phyloP scores from a whole-genome alignment of 2,329 filamentous ascomycete genomes.

The Leptographium lundbergii region DNA sequence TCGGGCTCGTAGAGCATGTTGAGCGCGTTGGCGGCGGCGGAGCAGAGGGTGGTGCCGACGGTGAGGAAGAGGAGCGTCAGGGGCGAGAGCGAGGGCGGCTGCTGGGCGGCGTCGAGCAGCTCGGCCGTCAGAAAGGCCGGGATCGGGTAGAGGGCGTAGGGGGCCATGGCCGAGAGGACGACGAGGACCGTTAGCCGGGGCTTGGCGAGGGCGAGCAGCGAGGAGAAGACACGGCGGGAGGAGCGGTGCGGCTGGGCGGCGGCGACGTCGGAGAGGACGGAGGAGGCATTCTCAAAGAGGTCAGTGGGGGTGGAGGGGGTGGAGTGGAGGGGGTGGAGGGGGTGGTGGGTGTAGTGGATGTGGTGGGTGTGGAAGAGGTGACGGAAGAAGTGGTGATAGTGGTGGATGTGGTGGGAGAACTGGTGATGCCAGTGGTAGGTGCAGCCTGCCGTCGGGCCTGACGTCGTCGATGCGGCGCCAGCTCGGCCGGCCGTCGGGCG shows the following conservation, averaged over 20 bases:
- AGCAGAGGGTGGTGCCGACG: constrained; percentile 74
- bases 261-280: constrained; percentile 39
- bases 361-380: background rate
- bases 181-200: constrained; percentile 86
- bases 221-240: constrained; percentile 55
- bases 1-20: constrained; percentile 95
- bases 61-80: constrained; percentile 89
- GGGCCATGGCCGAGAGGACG: constrained; percentile 77
- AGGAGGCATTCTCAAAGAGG: constrained; percentile 29
- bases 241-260: constrained; percentile 37
- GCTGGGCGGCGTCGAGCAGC: constrained; percentile 27
- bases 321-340: background rate
- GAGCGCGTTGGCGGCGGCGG: constrained; percentile 82
- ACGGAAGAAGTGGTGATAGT: too few relatives aligned
- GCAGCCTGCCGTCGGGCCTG: constrained; percentile 4
- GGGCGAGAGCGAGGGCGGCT: constrained; percentile 69
- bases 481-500: constrained; percentile 1
- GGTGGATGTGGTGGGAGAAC: background rate
- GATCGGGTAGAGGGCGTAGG: constrained; percentile 88
- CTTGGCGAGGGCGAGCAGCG: constrained; percentile 87
- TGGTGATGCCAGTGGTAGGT: background rate
- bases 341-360: background rate
- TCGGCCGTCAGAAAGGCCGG: constrained; percentile 65
- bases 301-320: background rate
- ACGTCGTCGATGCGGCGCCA: constrained; percentile 12